Percentiles rank a stretch among this genome's conserved stretches.
These are phyloP conservation scores for Boletus sp. DNA, from an alignment of 1,284 basidiomycete species.

Conservation along the genomic window DNA sequence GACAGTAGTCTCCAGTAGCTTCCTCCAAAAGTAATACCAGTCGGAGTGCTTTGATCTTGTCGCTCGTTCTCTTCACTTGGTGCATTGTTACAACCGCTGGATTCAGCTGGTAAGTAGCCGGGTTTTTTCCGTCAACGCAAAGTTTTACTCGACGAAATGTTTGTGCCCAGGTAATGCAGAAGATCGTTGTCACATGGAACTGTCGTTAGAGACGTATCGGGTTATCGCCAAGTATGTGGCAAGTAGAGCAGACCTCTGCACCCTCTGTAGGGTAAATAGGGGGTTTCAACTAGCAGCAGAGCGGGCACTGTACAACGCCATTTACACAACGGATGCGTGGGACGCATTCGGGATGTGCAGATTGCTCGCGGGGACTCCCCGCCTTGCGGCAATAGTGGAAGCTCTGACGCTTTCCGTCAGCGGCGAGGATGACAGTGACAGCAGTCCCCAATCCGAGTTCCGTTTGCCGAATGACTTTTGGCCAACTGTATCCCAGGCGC, in stretches of 20 bases:
- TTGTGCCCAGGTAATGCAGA: slow-evolving; percentile 19
- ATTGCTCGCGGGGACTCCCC: slow-evolving; percentile 45
- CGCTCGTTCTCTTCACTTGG: not conserved
- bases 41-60: not conserved
- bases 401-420: slow-evolving; percentile 49
- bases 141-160: not conserved
- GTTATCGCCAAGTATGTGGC: slow-evolving; percentile 52
- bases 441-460: not conserved
- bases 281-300: slow-evolving; percentile 54
- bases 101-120: slow-evolving; percentile 13
- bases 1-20: not conserved
- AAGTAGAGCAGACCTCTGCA: slow-evolving; percentile 50
- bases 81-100: not conserved
- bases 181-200: slow-evolving; percentile 43
- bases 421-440: slow-evolving; percentile 9
- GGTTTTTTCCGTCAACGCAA: not conserved
- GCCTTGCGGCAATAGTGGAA: slow-evolving; percentile 50
- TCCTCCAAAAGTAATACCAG: not conserved
- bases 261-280: slow-evolving; percentile 56
- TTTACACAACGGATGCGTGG: slow-evolving; percentile 43
- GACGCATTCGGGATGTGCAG: slow-evolving; percentile 44
- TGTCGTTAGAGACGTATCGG: slow-evolving; percentile 56
- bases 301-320: slow-evolving; percentile 56
- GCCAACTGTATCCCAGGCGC: slow-evolving; percentile 46
- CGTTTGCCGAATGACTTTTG: slow-evolving; percentile 45